Base-by-base conservation (phyloP, 306 rosid genomes). In the Acacia acuminata region DNA sequence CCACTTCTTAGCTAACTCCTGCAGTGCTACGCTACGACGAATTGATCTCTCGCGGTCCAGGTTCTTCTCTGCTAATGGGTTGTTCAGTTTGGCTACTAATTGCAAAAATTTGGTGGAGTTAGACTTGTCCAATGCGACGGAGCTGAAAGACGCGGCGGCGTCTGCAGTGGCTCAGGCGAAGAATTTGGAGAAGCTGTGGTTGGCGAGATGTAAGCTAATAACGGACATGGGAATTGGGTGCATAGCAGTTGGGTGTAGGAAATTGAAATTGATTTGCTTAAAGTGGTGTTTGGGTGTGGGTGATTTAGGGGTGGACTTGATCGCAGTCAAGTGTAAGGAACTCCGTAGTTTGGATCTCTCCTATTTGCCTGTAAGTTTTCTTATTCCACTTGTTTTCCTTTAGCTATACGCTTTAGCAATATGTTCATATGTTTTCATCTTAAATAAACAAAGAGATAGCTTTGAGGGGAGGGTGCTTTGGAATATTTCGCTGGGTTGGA, bases 181-280 rank as follows among this genome's bases (percentile, higher is more conserved):
- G 89, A 96, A 94, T 66, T 73, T 96, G 79, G 86, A 88, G 93
- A 94, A 70, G 82, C 76, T 96, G 73, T 88, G 94, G 97, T 43
- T 96, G 75, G 90, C 84, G 27, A 92, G 99, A 88, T 96, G 99
- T 36, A 94, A 85, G 81, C 7, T 74, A 81, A 80, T 96, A 8
- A 96, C 97, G 47, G 99, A 96, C 66, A 84, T 96, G 92, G 99
- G 99, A 38, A 88, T 96, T 55, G 98, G 96, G 64, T 94, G 98
- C 25, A 86, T 96, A 3, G 99, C 99, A 0, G 99, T 96, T 48
- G 99, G 99, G 8, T 96, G 99, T 30, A 85, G 84, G 71, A 94
- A 94, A 77, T 77, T 96, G 85, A 92, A 80, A 77, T 32, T 90
- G 82, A 82, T 96, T 68, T 80, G 87, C 74, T 87, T 96, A 83